phyloP scores from a whole-genome alignment of 306 rosid species.

The Vicia sativa region DNA sequence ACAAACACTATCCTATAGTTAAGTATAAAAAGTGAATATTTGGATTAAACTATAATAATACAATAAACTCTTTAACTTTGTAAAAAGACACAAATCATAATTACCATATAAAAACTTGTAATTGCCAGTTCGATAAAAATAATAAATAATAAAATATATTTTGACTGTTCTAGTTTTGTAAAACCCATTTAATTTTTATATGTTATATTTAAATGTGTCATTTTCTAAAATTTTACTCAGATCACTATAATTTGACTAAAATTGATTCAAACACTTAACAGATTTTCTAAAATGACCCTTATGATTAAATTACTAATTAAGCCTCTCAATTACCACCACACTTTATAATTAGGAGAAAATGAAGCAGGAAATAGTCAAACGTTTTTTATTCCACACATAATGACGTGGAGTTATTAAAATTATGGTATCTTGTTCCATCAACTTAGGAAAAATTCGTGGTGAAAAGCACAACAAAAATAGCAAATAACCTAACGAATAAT shows the following conservation, averaged over 20 bases:
- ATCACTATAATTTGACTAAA: conserved; percentile 13
- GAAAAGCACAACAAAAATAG: not conserved
- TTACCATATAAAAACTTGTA: not conserved
- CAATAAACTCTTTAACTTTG: not conserved
- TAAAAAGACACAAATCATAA: conserved; percentile 18
- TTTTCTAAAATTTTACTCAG: conserved; percentile 7
- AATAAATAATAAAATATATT: too few relatives aligned
- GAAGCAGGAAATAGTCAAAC: not conserved
- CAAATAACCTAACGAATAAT: conserved; percentile 2
- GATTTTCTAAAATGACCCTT: not conserved
- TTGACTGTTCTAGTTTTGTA: not conserved
- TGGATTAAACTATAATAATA: not conserved
- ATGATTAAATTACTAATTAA: not conserved
- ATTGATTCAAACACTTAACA: not conserved
- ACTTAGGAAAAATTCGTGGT: not conserved
- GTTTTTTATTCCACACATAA: conserved; percentile 6
- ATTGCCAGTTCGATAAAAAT: not conserved
- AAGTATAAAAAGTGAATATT: conserved; percentile 17
- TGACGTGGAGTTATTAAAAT: conserved; percentile 17
- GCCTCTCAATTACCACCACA: not conserved
- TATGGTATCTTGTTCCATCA: conserved; percentile 8
- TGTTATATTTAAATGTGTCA: not conserved
- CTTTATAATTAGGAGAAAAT: not conserved
- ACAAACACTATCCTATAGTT: not conserved
- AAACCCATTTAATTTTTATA: not conserved